Percentiles rank a stretch among this genome's conserved stretches.
Conservation (phyloP, 1,284 basidiomycete species). For the Pseudozyma thailandica region DNA sequence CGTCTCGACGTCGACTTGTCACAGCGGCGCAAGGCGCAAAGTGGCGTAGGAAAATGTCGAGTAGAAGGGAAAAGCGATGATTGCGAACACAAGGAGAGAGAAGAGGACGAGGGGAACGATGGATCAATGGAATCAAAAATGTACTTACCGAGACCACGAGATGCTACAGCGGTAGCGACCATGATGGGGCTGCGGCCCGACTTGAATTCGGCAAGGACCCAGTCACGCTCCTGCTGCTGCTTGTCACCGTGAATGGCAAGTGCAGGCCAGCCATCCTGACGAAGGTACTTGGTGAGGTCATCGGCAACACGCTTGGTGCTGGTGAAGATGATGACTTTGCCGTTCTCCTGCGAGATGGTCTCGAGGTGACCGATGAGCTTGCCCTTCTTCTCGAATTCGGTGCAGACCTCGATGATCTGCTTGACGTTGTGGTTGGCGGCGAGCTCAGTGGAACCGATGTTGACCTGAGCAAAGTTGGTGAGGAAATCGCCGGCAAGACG, state of each 20-base stretch:
- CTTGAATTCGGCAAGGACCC: constrained; percentile 98
- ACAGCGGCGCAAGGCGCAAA: constrained; percentile 11
- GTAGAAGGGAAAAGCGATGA: neutral
- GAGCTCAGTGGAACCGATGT: constrained; percentile 98
- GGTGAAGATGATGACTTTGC: constrained; percentile 98
- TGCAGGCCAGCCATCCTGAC: constrained; percentile 86
- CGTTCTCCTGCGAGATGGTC: constrained; percentile 93
- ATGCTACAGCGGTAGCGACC: constrained; percentile 86
- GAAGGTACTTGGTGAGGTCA: constrained; percentile 84
- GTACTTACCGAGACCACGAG: constrained; percentile 98
- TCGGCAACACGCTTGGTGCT: constrained; percentile 97
- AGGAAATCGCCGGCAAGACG: constrained; percentile 96
- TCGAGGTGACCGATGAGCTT: constrained; percentile 98
- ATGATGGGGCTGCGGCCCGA: constrained; percentile 95
- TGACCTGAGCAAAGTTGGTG: constrained; percentile 95
- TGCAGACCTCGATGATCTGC: constrained; percentile 95
- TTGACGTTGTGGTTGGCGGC: constrained; percentile 97
- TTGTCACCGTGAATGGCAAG: constrained; percentile 98
- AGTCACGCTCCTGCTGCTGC: constrained; percentile 89
- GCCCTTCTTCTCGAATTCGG: constrained; percentile 95
- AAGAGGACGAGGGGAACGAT: constrained; percentile 1
- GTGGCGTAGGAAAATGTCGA: neutral
- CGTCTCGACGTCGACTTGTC: constrained; percentile 6
- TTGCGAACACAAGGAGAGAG: neutral
- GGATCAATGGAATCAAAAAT: constrained; percentile 44